Evolutionary conservation across 148 eudicot genomes (phyloP).

Genomic region (Rhododendron molle): DNA sequence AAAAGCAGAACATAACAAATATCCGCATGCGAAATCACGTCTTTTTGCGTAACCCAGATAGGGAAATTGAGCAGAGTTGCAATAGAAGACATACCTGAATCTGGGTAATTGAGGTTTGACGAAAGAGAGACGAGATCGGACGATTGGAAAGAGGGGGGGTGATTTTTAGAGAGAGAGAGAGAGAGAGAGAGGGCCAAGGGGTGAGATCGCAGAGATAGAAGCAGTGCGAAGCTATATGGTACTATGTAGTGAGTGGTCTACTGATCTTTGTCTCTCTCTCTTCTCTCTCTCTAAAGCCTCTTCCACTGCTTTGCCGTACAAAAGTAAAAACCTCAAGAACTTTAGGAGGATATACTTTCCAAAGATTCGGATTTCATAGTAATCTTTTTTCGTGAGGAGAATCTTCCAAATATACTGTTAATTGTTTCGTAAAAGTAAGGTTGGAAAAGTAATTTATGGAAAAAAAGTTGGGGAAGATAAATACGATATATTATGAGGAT

Average conservation of each 20-base stretch:
- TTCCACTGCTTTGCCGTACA: not conserved
- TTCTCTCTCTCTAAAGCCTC: not conserved
- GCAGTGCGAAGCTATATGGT: too few species aligned
- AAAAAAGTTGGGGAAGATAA: too few species aligned
- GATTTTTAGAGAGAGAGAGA: not conserved
- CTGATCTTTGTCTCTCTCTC: not conserved
- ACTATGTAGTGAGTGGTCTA: not conserved
- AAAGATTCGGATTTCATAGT: not conserved
- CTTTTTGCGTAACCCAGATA: not conserved
- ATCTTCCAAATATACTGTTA: too few species aligned
- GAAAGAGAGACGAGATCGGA: not conserved
- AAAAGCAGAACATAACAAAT: not conserved
- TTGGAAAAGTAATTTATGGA: too few species aligned
- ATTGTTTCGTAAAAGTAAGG: too few species aligned
- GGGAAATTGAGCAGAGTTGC: not conserved
- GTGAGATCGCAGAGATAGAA: not conserved
- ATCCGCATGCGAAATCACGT: not conserved
- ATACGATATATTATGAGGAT: too few species aligned
- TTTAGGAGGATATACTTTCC: not conserved
- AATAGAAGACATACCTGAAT: slow-evolving; percentile 5
- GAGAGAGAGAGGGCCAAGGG: not conserved
- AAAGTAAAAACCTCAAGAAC: not conserved
- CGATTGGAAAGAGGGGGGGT: not conserved
- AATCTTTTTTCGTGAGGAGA: too few species aligned
- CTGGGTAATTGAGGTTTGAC: not conserved